phyloP scores from a whole-genome alignment of 2,329 filamentous ascomycete species.

The Scedosporium aurantiacum region DNA sequence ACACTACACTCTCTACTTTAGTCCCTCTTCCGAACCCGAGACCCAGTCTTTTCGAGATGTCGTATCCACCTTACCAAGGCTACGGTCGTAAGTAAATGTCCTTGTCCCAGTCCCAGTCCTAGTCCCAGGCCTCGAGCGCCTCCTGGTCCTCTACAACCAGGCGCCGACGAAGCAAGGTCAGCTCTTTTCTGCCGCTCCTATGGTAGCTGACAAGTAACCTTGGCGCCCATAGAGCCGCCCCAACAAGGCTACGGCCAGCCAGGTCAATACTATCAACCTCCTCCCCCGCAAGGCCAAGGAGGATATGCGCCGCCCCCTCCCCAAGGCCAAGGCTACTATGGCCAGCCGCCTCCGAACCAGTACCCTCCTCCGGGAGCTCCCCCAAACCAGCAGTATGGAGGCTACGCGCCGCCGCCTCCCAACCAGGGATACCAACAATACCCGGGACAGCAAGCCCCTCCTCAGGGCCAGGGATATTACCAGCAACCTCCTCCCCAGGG shows the following conservation, averaged over 20 bases:
- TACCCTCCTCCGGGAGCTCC: conserved; percentile 5
- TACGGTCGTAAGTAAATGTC: conserved; percentile 26
- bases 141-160: neutral
- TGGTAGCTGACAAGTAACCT: conserved; percentile 17
- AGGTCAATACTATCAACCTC: conserved; percentile 16
- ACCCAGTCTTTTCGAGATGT: conserved; percentile 10
- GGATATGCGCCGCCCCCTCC: conserved; percentile 16
- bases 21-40: neutral
- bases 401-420: conserved; percentile 12
- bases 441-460: conserved; percentile 23
- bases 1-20: neutral
- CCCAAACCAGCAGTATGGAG: conserved; percentile 5
- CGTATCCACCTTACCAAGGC: conserved; percentile 25
- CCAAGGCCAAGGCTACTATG: conserved; percentile 8
- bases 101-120: conserved; percentile 19
- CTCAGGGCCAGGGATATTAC: conserved; percentile 18
- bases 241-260: conserved; percentile 18
- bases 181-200: neutral
- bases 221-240: conserved; percentile 16
- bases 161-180: too few relatives aligned
- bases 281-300: conserved; percentile 12
- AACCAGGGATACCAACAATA: conserved; percentile 20
- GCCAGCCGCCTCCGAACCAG: conserved; percentile 13
- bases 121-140: conserved; percentile 10
- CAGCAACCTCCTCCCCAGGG: conserved; percentile 15